These are phyloP conservation scores for Podila horticola DNA, from an alignment of 192 early-diverging fungal genomes.

Conservation along the genomic window DNA sequence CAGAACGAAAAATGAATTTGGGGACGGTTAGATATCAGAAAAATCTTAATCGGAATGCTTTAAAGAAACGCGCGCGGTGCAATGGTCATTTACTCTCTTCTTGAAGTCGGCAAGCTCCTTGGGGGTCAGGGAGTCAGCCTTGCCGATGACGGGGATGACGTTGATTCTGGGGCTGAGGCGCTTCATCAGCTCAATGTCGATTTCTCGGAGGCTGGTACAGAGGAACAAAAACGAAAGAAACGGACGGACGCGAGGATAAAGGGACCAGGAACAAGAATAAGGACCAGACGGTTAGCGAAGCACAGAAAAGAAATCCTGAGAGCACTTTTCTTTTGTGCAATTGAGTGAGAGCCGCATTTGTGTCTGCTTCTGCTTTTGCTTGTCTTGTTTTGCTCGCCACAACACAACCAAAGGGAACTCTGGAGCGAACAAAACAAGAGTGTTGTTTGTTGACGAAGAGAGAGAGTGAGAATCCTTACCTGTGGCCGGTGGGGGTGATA, in stretches of 20 bases:
- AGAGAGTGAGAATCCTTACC: conserved; percentile 53
- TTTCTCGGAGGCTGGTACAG: conserved; percentile 81
- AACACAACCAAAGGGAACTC: neutral
- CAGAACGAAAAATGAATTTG: neutral
- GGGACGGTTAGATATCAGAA: neutral
- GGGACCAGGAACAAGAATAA: neutral
- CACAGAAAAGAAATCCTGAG: neutral
- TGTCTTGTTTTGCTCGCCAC: neutral
- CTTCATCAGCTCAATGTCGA: conserved; percentile 95
- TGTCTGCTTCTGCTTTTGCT: neutral
- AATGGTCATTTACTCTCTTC: conserved; percentile 68
- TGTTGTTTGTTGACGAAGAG: too few species aligned
- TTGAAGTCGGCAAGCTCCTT: conserved; percentile 90
- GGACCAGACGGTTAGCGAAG: neutral
- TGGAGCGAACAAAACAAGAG: neutral
- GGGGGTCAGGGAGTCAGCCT: conserved; percentile 91
- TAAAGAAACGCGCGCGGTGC: too few species aligned
- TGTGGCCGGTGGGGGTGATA: conserved; percentile 96
- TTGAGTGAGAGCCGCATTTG: conserved; percentile 3
- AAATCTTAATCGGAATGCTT: neutral
- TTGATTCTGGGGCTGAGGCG: conserved; percentile 92
- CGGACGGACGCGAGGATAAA: neutral
- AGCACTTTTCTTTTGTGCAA: neutral
- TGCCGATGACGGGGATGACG: conserved; percentile 96
- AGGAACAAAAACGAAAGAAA: neutral